Conservation (phyloP, 257 asterid genomes). For the Primulina huaijiensis region DNA sequence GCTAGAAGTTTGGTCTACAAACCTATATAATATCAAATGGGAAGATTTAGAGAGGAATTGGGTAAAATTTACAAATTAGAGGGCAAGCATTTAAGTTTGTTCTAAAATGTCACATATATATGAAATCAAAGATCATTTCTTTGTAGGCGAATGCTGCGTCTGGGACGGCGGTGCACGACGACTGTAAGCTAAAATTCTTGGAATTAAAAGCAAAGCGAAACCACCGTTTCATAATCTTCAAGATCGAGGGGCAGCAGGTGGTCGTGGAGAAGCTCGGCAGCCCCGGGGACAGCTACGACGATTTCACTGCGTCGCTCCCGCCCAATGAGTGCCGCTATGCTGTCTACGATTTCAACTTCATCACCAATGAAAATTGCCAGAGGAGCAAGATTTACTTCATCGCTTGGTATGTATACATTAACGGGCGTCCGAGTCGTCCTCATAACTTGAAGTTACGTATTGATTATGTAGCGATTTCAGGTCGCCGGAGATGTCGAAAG, state of each 20-base stretch:
- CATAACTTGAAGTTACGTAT: not conserved
- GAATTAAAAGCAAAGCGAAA: slow-evolving; percentile 72
- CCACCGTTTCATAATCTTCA: slow-evolving; percentile 63
- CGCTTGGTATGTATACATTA: slow-evolving; percentile 46
- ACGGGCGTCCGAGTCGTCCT: not conserved
- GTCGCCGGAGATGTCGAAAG: slow-evolving; percentile 73
- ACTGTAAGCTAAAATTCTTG: slow-evolving; percentile 69
- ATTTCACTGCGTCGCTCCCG: slow-evolving; percentile 58
- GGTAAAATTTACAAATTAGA: too few relatives aligned
- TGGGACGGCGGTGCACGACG: slow-evolving; percentile 77
- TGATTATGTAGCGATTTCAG: slow-evolving; percentile 22
- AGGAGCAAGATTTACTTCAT: slow-evolving; percentile 85
- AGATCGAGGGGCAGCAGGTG: slow-evolving; percentile 60
- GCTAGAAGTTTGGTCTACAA: too few relatives aligned
- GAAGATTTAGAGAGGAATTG: too few relatives aligned
- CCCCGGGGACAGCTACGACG: slow-evolving; percentile 51
- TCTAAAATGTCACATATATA: too few relatives aligned
- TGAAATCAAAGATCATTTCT: not conserved
- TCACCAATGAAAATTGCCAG: slow-evolving; percentile 72
- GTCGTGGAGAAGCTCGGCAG: slow-evolving; percentile 71
- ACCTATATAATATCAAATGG: too few relatives aligned
- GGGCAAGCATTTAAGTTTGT: too few relatives aligned
- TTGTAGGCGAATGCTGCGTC: slow-evolving; percentile 66
- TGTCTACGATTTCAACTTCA: slow-evolving; percentile 76
- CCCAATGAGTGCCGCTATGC: slow-evolving; percentile 79